Evolutionary conservation across 305 asterid species (phyloP).

Genomic region (Rubia balearica): DNA sequence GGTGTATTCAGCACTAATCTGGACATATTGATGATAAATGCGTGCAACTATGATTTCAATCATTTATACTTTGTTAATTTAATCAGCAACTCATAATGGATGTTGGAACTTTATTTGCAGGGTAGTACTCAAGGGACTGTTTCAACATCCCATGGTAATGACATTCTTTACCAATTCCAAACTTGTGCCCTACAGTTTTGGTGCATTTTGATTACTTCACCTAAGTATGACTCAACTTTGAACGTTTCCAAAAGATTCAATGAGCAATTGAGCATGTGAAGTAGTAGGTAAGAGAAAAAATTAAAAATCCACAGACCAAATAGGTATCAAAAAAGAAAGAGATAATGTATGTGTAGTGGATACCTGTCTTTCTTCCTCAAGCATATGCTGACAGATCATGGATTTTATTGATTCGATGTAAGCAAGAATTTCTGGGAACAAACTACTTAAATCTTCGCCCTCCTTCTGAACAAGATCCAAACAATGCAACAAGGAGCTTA

Average conservation of each 20-base stretch:
- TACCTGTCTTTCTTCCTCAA: constrained; percentile 90
- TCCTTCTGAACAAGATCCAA: constrained; percentile 48
- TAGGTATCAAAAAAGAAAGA: neutral
- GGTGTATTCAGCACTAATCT: neutral
- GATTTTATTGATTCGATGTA: constrained; percentile 49
- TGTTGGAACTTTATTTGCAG: neutral
- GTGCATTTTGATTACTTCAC: neutral
- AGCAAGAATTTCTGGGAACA: constrained; percentile 54
- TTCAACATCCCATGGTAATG: neutral
- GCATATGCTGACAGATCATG: constrained; percentile 71
- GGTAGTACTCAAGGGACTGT: neutral
- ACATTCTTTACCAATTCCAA: neutral
- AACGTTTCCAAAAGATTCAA: neutral
- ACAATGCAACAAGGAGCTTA: constrained; percentile 41
- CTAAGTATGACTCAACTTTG: neutral
- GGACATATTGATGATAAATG: neutral
- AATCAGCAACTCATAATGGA: neutral
- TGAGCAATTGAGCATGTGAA: neutral
- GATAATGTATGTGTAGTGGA: constrained; percentile 13
- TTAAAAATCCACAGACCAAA: neutral
- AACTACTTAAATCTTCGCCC: constrained; percentile 32
- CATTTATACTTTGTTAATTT: neutral
- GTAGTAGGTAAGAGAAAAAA: neutral
- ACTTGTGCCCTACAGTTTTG: neutral
- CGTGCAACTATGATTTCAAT: neutral